Evolutionary conservation across 2,329 filamentous ascomycete species (phyloP).

Genomic region (Cladorrhinum sp.): DNA sequence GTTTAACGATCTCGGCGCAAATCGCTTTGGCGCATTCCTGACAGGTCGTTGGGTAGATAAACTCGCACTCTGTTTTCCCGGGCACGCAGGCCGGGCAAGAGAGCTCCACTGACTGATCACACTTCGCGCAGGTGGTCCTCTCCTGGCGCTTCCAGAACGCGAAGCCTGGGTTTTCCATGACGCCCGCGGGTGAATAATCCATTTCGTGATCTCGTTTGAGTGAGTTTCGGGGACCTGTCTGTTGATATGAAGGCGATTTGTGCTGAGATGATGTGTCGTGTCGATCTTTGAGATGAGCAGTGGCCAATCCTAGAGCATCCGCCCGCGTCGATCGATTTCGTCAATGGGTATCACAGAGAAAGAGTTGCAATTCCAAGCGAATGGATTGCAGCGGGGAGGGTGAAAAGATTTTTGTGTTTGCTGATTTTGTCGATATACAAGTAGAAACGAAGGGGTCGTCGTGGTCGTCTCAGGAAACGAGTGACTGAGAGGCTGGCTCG

Average conservation of each 20-base stretch:
- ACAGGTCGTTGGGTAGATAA: slow-evolving; percentile 45
- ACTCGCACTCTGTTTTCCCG: slow-evolving; percentile 42
- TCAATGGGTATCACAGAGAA: slow-evolving; percentile 3
- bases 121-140: slow-evolving; percentile 41
- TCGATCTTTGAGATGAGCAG: slow-evolving; percentile 14
- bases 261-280: slow-evolving; percentile 1
- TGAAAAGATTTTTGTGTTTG: not conserved
- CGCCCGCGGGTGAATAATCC: not conserved
- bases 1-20: slow-evolving; percentile 35
- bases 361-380: not conserved
- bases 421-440: slow-evolving; percentile 1
- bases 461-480: slow-evolving; percentile 23
- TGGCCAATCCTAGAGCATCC: slow-evolving; percentile 15
- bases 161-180: not conserved
- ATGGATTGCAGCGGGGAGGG: not conserved
- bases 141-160: slow-evolving; percentile 25
- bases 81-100: slow-evolving; percentile 46
- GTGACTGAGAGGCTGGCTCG: slow-evolving; percentile 31
- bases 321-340: slow-evolving; percentile 22
- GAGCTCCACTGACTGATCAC: slow-evolving; percentile 35
- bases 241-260: slow-evolving; percentile 5
- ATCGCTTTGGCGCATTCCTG: slow-evolving; percentile 46
- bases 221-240: not conserved
- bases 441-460: not conserved
- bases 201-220: not conserved